Conservation (phyloP, 2,329 filamentous ascomycete genomes). For the Ambrosiella xylebori region DNA sequence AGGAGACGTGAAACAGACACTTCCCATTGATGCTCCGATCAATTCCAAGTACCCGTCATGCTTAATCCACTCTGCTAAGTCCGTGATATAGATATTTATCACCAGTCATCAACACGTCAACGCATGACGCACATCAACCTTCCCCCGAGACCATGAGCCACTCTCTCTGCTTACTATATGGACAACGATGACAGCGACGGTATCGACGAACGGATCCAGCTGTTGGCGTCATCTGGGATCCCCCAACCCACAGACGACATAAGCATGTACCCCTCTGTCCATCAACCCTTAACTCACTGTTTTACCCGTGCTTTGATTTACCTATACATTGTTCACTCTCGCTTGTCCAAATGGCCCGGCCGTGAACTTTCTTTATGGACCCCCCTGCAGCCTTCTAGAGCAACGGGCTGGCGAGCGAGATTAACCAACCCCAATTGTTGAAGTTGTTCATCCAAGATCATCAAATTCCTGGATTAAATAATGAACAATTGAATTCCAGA, state of each 20-base stretch:
- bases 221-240: not conserved
- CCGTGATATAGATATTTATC: not conserved
- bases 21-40: too few species aligned
- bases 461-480: not conserved
- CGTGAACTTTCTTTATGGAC: not conserved
- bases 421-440: not conserved
- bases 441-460: not conserved
- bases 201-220: too few species aligned
- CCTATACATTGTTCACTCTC: not conserved
- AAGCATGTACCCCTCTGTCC: not conserved
- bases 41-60: too few species aligned
- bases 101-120: not conserved
- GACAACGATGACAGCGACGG: too few species aligned
- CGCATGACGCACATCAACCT: not conserved
- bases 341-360: not conserved
- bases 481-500: not conserved
- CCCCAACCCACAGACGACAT: not conserved
- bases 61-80: not conserved
- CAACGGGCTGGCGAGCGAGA: not conserved
- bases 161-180: not conserved
- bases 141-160: not conserved
- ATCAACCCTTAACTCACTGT: not conserved
- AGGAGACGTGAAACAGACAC: not conserved
- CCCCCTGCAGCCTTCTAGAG: not conserved
- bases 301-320: not conserved